Base-by-base conservation (phyloP, 495 filamentous ascomycete genomes). In the Penicillium odoratum region DNA sequence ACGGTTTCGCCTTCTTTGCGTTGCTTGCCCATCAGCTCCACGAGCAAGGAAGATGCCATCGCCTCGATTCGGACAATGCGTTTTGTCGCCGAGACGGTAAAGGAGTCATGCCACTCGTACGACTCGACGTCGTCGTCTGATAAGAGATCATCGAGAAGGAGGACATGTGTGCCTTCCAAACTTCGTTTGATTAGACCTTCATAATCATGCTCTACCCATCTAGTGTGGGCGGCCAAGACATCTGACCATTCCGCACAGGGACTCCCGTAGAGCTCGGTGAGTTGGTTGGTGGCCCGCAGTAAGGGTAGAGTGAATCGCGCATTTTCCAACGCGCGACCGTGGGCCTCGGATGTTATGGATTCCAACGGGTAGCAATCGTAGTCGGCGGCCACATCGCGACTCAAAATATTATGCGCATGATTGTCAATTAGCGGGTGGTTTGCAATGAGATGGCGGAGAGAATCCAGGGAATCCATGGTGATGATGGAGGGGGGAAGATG, bases 61-160 rank as follows among this genome's bases (percentile, higher is more conserved):
- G 81, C 81, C 69, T 97, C 92, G 58, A 97, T 89, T 21, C 91
- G 82, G 10, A 96, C 88, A 51, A 97, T 92, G 10, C 90, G 83
- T 71, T 88, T 92, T 59, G 85, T 88, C 49, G 74, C 69, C 5
- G 77, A 77, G 15, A 69, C 71, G 0, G 85, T 87, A 60, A 88
- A 87, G 42, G 81, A 78, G 66, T 87, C 82, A 69, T 94, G 91
- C 87, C 88, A 93, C 15, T 70, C 61, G 59, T 85, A 90, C 7
- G 73, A 57, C 67, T 89, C 79, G 25, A 86, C 78, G 36, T 82
- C 81, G 7, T 81, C 78, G 29, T 75, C 75, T 53, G 83, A 73
- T 6, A 95, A 68, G 3, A 91, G 85, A 73, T 95, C 92, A 64
- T 96, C 92, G 21, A 97, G 78, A 0, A 97, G 77, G 7, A 93